Percentiles rank a stretch among this genome's conserved stretches.
Conservation (phyloP, 1,284 basidiomycete genomes). For the Apiotrichum gracile region DNA sequence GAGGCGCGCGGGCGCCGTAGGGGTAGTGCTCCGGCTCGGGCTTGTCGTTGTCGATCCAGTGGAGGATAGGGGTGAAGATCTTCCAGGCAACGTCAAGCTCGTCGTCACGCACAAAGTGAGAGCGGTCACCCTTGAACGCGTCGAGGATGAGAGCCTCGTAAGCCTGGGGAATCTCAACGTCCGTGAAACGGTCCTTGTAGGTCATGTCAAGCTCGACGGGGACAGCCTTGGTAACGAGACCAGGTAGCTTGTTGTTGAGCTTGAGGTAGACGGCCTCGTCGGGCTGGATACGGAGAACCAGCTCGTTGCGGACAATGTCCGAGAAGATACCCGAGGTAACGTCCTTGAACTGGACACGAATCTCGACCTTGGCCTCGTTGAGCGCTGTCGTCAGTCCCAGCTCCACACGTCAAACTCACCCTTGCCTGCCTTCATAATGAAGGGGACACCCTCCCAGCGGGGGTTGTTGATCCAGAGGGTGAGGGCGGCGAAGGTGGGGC, state of each 20-base stretch:
- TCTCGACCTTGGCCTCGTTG: conserved; percentile 94
- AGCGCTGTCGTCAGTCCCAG: conserved; percentile 56
- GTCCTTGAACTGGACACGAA: conserved; percentile 94
- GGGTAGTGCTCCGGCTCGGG: conserved; percentile 70
- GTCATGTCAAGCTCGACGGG: conserved; percentile 95
- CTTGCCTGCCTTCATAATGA: conserved; percentile 95
- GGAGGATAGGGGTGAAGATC: conserved; percentile 91
- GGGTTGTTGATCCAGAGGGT: conserved; percentile 88
- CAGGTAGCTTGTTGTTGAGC: conserved; percentile 88
- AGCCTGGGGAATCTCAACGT: conserved; percentile 83
- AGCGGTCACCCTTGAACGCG: conserved; percentile 62
- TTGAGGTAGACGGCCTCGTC: conserved; percentile 92
- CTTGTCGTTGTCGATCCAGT: conserved; percentile 63
- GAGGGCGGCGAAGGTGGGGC: conserved; percentile 85
- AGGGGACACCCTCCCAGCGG: conserved; percentile 94
- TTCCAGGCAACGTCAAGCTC: conserved; percentile 95
- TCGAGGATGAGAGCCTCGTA: conserved; percentile 90
- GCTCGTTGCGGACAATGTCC: conserved; percentile 87
- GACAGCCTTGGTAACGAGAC: conserved; percentile 77
- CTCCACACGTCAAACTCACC: conserved; percentile 50
- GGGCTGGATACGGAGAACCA: conserved; percentile 92
- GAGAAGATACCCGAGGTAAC: conserved; percentile 92
- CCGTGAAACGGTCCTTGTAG: conserved; percentile 87
- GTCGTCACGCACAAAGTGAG: conserved; percentile 82
- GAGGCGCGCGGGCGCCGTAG: conserved; percentile 90